A percentile compares a stretch with the other conserved stretches of the same genome.
Evolutionary conservation across 2,329 filamentous ascomycete genomes (phyloP).

Genomic region (Penicillium sp.): DNA sequence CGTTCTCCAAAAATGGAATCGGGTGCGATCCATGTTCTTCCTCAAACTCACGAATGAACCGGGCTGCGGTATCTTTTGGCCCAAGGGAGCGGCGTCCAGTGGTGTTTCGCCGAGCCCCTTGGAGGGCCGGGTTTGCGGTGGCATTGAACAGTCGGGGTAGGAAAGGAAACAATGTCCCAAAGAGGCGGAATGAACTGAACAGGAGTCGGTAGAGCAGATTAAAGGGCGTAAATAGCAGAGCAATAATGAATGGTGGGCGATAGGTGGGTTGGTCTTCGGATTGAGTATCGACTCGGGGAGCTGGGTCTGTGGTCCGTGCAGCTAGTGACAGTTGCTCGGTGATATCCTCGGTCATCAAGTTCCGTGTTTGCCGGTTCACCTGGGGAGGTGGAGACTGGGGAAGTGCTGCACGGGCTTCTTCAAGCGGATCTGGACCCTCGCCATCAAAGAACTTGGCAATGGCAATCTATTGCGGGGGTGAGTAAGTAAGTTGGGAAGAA

Average conservation of each 20-base stretch:
- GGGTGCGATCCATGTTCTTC: conserved; percentile 75
- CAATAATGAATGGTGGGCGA: conserved; percentile 72
- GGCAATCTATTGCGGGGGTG: conserved; percentile 66
- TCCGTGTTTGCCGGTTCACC: conserved; percentile 68
- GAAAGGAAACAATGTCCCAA: conserved; percentile 79
- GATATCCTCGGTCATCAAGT: conserved; percentile 58
- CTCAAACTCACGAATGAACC: conserved; percentile 91
- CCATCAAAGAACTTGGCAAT: conserved; percentile 98
- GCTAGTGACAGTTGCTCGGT: conserved; percentile 31
- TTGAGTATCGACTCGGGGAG: conserved; percentile 81
- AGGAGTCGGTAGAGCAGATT: conserved; percentile 73
- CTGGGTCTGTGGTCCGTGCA: conserved; percentile 60
- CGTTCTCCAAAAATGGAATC: conserved; percentile 80
- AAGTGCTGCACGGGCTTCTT: conserved; percentile 70
- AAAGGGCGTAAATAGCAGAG: conserved; percentile 79
- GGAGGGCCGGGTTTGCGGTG: conserved; percentile 51
- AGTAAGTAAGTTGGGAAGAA: conserved; percentile 15
- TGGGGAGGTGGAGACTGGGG: conserved; percentile 61
- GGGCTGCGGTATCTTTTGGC: conserved; percentile 81
- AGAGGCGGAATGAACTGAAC: conserved; percentile 65
- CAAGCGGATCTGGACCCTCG: conserved; percentile 78
- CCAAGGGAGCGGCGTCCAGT: conserved; percentile 73
- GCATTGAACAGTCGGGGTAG: conserved; percentile 63
- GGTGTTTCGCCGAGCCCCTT: conserved; percentile 54
- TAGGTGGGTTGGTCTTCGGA: conserved; percentile 65